A percentile compares a stretch with the other conserved stretches of the same genome.
Conservation (phyloP, 129 eudicot genomes). For the Tagetes patula region DNA sequence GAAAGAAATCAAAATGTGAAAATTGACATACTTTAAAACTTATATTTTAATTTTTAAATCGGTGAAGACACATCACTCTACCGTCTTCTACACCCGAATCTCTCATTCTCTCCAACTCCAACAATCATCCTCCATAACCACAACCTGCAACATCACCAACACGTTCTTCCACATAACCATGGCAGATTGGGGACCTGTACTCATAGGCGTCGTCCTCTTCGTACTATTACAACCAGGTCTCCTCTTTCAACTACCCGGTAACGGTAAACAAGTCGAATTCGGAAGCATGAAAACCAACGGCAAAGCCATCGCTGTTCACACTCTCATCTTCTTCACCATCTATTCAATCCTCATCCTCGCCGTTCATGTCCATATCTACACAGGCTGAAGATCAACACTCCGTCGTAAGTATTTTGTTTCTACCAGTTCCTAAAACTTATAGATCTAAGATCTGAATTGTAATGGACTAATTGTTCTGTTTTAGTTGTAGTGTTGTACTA, state of each 20-base stretch:
- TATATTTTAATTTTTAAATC: too few species aligned
- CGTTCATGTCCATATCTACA: slow-evolving; percentile 82
- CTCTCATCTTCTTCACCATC: slow-evolving; percentile 83
- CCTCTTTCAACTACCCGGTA: slow-evolving; percentile 77
- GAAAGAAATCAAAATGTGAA: too few species aligned
- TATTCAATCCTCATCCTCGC: slow-evolving; percentile 76
- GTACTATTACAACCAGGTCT: slow-evolving; percentile 80
- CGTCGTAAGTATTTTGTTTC: neutral
- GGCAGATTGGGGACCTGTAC: slow-evolving; percentile 99
- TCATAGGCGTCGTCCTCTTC: slow-evolving; percentile 86
- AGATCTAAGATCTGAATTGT: slow-evolving; percentile 12
- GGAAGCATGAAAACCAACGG: slow-evolving; percentile 97
- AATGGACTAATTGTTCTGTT: neutral
- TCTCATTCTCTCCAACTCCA: too few species aligned
- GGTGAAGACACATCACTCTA: too few species aligned
- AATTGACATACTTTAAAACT: too few species aligned
- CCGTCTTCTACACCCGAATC: too few species aligned
- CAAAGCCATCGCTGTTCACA: slow-evolving; percentile 81
- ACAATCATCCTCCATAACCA: neutral
- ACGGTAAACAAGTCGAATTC: slow-evolving; percentile 63
- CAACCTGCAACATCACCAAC: neutral
- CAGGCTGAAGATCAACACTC: slow-evolving; percentile 45
- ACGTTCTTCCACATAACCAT: slow-evolving; percentile 16
- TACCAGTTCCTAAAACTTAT: neutral
- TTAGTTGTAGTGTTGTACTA: neutral